A percentile compares a stretch with the other conserved stretches of the same genome.
Conservation (phyloP, 768 basidiomycete species). For the Cystoderma amianthinum region DNA sequence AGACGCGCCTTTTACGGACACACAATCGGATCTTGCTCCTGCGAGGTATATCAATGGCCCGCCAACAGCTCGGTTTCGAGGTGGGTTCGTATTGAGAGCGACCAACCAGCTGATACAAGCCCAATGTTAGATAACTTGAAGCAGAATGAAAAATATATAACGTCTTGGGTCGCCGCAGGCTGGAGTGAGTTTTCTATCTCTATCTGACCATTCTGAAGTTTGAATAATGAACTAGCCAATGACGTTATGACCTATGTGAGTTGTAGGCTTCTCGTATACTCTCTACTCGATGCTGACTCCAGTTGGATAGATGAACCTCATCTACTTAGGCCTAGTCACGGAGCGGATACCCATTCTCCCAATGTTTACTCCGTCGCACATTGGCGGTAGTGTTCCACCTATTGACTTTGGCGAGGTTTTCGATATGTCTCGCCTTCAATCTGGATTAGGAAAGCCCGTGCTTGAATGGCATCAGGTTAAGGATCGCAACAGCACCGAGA, state of each 20-base stretch:
- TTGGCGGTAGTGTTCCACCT: slow-evolving; percentile 38
- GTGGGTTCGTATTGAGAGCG: slow-evolving; percentile 17
- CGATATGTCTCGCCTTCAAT: slow-evolving; percentile 45
- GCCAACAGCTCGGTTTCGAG: slow-evolving; percentile 53
- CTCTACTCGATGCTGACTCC: not conserved
- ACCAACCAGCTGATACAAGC: not conserved
- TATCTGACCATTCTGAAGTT: not conserved
- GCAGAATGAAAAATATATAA: slow-evolving; percentile 55
- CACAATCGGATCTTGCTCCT: not conserved
- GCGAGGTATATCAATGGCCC: slow-evolving; percentile 29
- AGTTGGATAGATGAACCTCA: slow-evolving; percentile 36
- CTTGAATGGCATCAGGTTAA: slow-evolving; percentile 66
- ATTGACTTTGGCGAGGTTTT: slow-evolving; percentile 56
- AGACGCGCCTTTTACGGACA: not conserved
- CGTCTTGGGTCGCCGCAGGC: slow-evolving; percentile 71
- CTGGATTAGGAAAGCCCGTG: slow-evolving; percentile 35
- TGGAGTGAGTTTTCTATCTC: slow-evolving; percentile 49
- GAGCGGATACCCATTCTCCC: slow-evolving; percentile 53
- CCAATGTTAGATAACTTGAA: slow-evolving; percentile 52
- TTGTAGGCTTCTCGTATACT: not conserved
- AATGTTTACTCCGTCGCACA: slow-evolving; percentile 52
- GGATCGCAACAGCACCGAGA: slow-evolving; percentile 25
- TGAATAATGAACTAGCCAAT: slow-evolving; percentile 41
- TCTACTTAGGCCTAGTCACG: slow-evolving; percentile 54
- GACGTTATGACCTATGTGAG: slow-evolving; percentile 70